phyloP scores from a whole-genome alignment of 305 asterid species.

The Rubia tinctorum region DNA sequence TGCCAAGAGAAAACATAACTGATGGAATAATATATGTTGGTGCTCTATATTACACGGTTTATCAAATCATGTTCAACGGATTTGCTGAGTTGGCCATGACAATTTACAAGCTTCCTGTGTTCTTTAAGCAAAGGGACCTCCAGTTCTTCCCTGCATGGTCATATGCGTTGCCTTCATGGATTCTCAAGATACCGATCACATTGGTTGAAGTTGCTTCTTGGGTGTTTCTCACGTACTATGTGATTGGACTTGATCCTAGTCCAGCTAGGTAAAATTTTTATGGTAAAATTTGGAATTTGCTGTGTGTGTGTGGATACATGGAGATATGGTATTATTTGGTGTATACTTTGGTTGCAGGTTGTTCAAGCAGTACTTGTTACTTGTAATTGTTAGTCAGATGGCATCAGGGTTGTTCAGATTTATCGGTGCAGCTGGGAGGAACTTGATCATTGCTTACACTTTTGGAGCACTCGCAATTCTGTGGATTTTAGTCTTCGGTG shows the following conservation, averaged over 20 bases:
- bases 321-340: not conserved
- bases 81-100: conserved; percentile 58
- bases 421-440: conserved; percentile 79
- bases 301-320: conserved; percentile 2
- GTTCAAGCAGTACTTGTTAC: conserved; percentile 61
- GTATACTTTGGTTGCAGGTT: conserved; percentile 42
- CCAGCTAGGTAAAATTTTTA: not conserved
- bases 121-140: conserved; percentile 67
- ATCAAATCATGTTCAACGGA: conserved; percentile 58
- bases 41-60: conserved; percentile 46
- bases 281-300: not conserved
- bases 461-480: conserved; percentile 77
- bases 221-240: conserved; percentile 48
- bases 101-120: conserved; percentile 61
- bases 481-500: conserved; percentile 68
- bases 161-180: conserved; percentile 54
- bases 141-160: conserved; percentile 69
- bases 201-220: conserved; percentile 50
- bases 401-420: conserved; percentile 78
- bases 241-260: conserved; percentile 33
- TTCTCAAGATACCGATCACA: conserved; percentile 51
- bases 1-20: conserved; percentile 20
- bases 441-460: conserved; percentile 77
- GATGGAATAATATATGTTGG: conserved; percentile 56
- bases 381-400: conserved; percentile 65